Evolutionary conservation across 192 early-diverging fungal genomes (phyloP), one percentile per base, ranked within the genome.

Genomic region (Kickxella alabastrina): DNA sequence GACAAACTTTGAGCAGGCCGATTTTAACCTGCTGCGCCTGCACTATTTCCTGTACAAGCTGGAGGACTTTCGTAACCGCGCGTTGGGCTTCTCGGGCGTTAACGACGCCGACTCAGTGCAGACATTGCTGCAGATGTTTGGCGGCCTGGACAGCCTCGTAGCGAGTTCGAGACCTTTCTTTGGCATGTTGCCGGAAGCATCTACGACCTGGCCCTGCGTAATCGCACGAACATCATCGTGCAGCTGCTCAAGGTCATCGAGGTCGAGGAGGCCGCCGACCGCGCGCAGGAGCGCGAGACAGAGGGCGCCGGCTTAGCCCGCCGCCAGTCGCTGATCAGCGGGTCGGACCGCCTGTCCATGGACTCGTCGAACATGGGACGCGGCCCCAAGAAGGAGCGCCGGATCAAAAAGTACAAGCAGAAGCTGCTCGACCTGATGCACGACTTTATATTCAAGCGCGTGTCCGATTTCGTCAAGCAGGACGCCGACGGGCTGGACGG

Each of bases 171-270:
- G 32, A 50, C 76, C 14, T 92, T 94, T 54, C 55, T 99, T 23
- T 99, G 94, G 90, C 67, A 80, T 23, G 70, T 99, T 14, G 81
- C 90, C 9, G 81, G 83, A 21, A 78, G 86, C 52, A 80, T 92
- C 40, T 82, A 94, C 28, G 85, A 89, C 3, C 72, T 99, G 46
- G 85, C 87, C 2, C 83, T 83, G 63, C 75, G 77, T 24, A 81
- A 78, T 14, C 79, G 88, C 29, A 75, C 79, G 1, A 78, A 88
- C 1, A 74, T 85, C 9, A 80, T 99, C n/a, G 88, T 99, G 6
- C 82, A 87, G 36, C 48, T 99, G 27, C 85, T 92, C 54, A 99
- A 99, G 54, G 86, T 98, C 21, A 87, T 99, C 43, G 97, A 99
- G 65, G 69, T 67, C 13, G 97, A 99, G 62, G 97, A 99, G 66